phyloP scores from a whole-genome alignment of 1,284 basidiomycete genomes.

The Boletellus deceptivus region DNA sequence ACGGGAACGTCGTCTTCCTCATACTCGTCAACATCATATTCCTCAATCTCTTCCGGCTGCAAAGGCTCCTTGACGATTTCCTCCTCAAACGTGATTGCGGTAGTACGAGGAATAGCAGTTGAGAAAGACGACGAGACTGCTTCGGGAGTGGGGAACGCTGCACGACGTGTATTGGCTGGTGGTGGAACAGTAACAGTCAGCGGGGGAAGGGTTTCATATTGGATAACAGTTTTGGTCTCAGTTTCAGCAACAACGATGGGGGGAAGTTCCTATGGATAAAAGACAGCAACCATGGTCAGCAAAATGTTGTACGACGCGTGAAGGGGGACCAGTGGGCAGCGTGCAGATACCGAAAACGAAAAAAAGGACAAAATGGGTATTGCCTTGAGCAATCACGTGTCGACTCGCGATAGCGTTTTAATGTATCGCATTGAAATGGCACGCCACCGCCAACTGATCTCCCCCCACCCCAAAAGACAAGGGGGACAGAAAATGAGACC shows the following conservation, averaged over 20 bases:
- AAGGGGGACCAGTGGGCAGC: slow-evolving; percentile 42
- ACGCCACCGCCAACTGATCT: slow-evolving; percentile 40
- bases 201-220: slow-evolving; percentile 53
- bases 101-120: slow-evolving; percentile 62
- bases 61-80: slow-evolving; percentile 37
- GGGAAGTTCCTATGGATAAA: slow-evolving; percentile 54
- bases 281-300: slow-evolving; percentile 36
- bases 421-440: slow-evolving; percentile 32
- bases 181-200: slow-evolving; percentile 63
- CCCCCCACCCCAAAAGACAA: slow-evolving; percentile 51
- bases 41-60: slow-evolving; percentile 30
- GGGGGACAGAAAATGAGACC: slow-evolving; percentile 69
- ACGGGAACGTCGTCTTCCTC: slow-evolving; percentile 31
- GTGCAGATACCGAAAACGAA: slow-evolving; percentile 16
- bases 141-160: slow-evolving; percentile 68
- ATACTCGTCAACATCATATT: slow-evolving; percentile 37
- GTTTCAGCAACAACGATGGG: slow-evolving; percentile 63
- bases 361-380: slow-evolving; percentile 16
- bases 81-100: slow-evolving; percentile 62
- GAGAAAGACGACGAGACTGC: slow-evolving; percentile 51
- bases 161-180: slow-evolving; percentile 75
- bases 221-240: slow-evolving; percentile 62
- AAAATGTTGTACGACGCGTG: slow-evolving; percentile 19
- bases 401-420: slow-evolving; percentile 36
- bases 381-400: slow-evolving; percentile 42